Evolutionary conservation across 2,329 filamentous ascomycete genomes (phyloP).

Genomic region (Dothideomycetes sp.): DNA sequence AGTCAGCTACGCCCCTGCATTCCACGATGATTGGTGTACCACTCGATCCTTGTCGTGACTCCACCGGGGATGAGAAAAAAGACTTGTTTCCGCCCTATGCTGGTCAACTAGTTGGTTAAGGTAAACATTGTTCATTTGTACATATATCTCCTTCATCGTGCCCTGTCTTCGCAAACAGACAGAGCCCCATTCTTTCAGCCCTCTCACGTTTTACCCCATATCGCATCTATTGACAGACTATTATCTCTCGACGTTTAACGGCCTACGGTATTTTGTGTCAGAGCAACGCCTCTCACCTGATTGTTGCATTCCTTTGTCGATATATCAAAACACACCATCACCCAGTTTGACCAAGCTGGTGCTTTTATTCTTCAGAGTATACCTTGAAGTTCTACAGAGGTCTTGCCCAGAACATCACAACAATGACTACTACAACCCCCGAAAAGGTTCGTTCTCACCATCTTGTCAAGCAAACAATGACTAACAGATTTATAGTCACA

Average conservation of each 20-base stretch:
- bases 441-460: constrained; percentile 2
- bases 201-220: no score
- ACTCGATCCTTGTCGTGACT: constrained; percentile 4
- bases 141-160: constrained; percentile 4
- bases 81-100: constrained; percentile 6
- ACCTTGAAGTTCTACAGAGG: no score
- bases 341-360: constrained; percentile 8
- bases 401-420: constrained; percentile 1
- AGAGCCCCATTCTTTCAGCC: no score
- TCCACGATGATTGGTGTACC: constrained; percentile 4
- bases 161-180: constrained; percentile 2
- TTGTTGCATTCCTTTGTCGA: not conserved
- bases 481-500: constrained; percentile 11
- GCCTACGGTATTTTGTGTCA: no score
- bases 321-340: not conserved
- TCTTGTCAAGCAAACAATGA: not conserved
- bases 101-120: constrained; percentile 3
- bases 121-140: constrained; percentile 10
- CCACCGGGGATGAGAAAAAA: constrained; percentile 6
- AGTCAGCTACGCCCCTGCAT: constrained; percentile 12
- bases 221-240: not conserved
- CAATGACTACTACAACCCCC: constrained; percentile 1
- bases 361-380: constrained; percentile 8
- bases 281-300: not conserved
- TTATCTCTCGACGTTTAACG: constrained; percentile 3